phyloP scores from a whole-genome alignment of 352 stramenopile genomes.

The Phytophthora uliginosa region DNA sequence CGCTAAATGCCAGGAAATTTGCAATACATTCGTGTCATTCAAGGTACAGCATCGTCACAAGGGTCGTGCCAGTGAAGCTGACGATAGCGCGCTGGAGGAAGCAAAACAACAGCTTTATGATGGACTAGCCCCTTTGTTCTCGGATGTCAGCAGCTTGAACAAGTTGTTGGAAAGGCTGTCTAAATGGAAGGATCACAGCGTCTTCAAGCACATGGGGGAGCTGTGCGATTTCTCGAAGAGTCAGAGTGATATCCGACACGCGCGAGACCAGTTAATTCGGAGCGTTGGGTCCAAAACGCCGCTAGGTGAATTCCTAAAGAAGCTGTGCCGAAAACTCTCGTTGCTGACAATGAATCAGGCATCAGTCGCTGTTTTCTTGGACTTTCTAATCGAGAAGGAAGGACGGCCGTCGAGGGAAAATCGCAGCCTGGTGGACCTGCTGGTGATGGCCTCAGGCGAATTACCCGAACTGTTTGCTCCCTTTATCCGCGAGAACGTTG shows the following conservation, averaged over 20 bases:
- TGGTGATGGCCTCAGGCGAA: conserved; percentile 60
- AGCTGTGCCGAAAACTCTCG: conserved; percentile 83
- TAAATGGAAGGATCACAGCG: conserved; percentile 81
- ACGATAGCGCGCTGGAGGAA: conserved; percentile 29
- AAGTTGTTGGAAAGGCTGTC: conserved; percentile 74
- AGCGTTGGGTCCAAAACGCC: conserved; percentile 82
- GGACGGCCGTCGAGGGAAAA: conserved; percentile 51
- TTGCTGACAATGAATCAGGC: conserved; percentile 72
- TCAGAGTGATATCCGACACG: conserved; percentile 56
- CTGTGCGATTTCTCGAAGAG: conserved; percentile 68
- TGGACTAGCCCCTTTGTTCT: conserved; percentile 63
- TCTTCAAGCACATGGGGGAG: conserved; percentile 79
- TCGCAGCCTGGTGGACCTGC: conserved; percentile 61
- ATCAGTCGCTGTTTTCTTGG: conserved; percentile 46
- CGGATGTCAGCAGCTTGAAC: conserved; percentile 59
- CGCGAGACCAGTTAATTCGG: conserved; percentile 80
- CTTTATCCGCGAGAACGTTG: conserved; percentile 63
- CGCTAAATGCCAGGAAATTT: conserved; percentile 50
- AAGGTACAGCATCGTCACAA: conserved; percentile 58
- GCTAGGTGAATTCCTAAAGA: conserved; percentile 85
- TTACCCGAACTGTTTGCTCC: conserved; percentile 61
- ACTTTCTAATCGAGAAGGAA: conserved; percentile 48
- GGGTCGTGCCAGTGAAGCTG: conserved; percentile 13
- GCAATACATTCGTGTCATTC: conserved; percentile 52
- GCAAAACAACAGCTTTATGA: conserved; percentile 47